Conservation (phyloP, 73 alveolate genomes). For the Stentor roeselii region DNA sequence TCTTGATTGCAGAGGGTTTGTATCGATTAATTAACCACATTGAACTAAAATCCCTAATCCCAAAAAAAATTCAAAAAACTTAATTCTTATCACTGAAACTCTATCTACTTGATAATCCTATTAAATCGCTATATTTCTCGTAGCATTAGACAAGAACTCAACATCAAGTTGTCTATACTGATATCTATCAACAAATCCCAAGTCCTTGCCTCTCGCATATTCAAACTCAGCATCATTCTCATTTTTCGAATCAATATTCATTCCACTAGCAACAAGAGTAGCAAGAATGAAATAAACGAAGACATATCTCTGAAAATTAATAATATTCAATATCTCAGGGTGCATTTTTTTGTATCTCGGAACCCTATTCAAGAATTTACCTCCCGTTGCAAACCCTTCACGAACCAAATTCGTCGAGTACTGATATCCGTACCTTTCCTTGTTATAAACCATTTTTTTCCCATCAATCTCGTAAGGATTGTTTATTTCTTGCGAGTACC, state of each 20-base stretch:
- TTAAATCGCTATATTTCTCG: background rate
- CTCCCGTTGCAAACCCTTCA: background rate
- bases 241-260: background rate
- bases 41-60: no score
- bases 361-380: background rate
- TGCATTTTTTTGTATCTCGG: slow-evolving; percentile 14
- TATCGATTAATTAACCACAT: no score
- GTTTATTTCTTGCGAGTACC: background rate
- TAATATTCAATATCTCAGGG: background rate
- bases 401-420: background rate
- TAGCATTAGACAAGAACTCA: background rate
- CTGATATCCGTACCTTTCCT: background rate
- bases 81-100: background rate
- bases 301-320: background rate
- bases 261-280: background rate
- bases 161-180: background rate
- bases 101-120: background rate
- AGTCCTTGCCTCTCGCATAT: background rate
- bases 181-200: slow-evolving; percentile 2
- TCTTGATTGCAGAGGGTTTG: no score
- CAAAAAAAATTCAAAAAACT: background rate
- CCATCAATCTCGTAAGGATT: background rate
- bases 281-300: background rate
- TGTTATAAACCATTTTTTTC: background rate
- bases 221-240: background rate